Percentiles rank a stretch among this genome's conserved stretches.
Evolutionary conservation across 345 rosid genomes (phyloP).

Genomic region (Hevea brasiliensis): DNA sequence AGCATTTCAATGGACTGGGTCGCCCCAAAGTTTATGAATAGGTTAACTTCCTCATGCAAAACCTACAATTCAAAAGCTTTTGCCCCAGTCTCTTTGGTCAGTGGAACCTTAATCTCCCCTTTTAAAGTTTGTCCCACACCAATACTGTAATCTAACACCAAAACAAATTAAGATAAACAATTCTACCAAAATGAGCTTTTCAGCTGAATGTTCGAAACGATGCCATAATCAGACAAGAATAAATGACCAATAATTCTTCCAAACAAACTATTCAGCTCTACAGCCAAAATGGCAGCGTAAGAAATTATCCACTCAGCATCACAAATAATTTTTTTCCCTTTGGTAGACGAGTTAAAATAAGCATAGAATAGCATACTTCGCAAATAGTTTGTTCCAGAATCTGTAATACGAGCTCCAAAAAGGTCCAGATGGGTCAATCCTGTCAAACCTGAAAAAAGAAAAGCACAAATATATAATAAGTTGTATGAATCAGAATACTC

Average conservation of each 20-base stretch:
- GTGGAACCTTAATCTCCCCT: too few relatives aligned
- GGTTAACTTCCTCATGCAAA: too few relatives aligned
- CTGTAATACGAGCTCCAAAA: conserved; percentile 83
- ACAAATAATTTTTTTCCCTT: neutral
- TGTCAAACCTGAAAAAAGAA: conserved; percentile 59
- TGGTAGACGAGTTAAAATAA: neutral
- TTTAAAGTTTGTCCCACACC: too few relatives aligned
- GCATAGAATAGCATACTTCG: conserved; percentile 46
- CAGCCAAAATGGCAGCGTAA: neutral
- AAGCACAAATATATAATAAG: neutral
- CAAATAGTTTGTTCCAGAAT: conserved; percentile 67
- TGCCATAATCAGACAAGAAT: neutral
- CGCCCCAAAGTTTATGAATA: too few relatives aligned
- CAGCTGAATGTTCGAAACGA: neutral
- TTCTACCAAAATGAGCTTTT: neutral
- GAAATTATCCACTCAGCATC: neutral
- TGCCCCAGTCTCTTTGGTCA: too few relatives aligned
- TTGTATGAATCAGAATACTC: neutral
- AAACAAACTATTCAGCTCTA: neutral
- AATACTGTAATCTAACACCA: too few relatives aligned
- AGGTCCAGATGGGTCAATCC: conserved; percentile 86
- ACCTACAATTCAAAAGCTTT: too few relatives aligned
- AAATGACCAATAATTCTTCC: neutral
- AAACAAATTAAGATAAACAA: too few relatives aligned
- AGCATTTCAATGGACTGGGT: too few relatives aligned